Percentiles rank a stretch among this genome's conserved stretches.
Conservation (phyloP, 805 yeast genomes). For the Candida xyloterini region DNA sequence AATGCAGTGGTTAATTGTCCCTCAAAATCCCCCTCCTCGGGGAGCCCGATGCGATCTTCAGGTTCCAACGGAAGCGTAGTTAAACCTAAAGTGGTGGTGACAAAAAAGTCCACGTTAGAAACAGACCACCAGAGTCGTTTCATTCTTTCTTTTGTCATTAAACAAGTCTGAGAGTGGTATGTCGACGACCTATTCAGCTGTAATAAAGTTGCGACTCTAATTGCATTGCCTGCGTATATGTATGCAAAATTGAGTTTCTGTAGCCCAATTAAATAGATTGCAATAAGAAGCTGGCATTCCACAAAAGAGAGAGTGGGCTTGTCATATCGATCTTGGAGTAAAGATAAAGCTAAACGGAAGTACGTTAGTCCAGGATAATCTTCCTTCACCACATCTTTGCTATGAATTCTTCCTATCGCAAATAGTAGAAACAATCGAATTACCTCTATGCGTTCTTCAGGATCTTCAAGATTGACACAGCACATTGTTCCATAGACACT, state of each 20-base stretch:
- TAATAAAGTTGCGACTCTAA: not conserved
- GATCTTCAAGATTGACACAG: not conserved
- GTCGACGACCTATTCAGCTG: conserved; percentile 1
- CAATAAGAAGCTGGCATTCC: conserved; percentile 3
- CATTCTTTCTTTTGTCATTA: conserved; percentile 7
- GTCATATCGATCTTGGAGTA: conserved; percentile 3
- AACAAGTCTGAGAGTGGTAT: not conserved
- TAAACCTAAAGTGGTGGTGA: conserved; percentile 7
- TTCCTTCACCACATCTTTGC: conserved; percentile 7
- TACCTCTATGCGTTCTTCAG: not conserved
- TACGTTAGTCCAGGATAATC: conserved; percentile 9
- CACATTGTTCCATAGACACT: conserved; percentile 1
- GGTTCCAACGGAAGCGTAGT: not conserved
- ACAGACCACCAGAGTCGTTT: conserved; percentile 11
- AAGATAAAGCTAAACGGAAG: conserved; percentile 2
- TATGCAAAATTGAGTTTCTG: conserved; percentile 7
- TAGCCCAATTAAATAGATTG: conserved; percentile 6
- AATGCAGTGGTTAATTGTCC: conserved; percentile 5
- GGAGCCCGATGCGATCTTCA: not conserved
- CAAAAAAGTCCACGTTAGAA: conserved; percentile 3
- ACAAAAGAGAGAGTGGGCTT: conserved; percentile 1
- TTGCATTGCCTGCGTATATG: conserved; percentile 8
- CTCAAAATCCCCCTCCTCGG: not conserved
- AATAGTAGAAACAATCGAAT: conserved; percentile 5
- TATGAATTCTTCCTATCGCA: conserved; percentile 10